These are phyloP conservation scores for Aspergillus indologenus DNA, from an alignment of 495 filamentous ascomycete species.

Conservation along the genomic window DNA sequence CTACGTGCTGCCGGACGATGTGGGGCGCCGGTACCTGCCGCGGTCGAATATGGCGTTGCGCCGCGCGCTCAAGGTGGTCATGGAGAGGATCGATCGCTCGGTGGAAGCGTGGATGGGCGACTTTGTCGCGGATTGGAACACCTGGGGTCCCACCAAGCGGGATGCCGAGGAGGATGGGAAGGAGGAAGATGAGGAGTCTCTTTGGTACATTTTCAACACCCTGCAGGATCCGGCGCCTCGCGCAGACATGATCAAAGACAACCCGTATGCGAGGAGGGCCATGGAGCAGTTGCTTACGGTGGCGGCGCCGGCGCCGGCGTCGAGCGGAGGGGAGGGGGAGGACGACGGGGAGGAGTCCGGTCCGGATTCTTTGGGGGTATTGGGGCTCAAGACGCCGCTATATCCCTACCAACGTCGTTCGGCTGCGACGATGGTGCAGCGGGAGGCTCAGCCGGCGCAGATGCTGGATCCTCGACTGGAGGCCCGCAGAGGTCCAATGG, in stretches of 20 bases:
- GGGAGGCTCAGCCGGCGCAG: constrained; percentile 63
- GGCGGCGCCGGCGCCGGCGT: not conserved
- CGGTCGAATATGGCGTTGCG: constrained; percentile 40
- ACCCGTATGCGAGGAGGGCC: constrained; percentile 51
- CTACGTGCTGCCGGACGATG: constrained; percentile 66
- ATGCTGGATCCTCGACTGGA: constrained; percentile 73
- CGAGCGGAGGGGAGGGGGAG: not conserved
- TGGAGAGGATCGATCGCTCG: constrained; percentile 58
- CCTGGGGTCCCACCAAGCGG: not conserved
- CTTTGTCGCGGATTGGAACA: not conserved
- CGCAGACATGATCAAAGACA: constrained; percentile 48
- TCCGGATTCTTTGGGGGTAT: constrained; percentile 36
- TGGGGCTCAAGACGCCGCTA: constrained; percentile 63
- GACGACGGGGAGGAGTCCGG: not conserved
- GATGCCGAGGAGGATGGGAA: not conserved
- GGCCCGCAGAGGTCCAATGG: constrained; percentile 53
- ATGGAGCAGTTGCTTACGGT: constrained; percentile 58
- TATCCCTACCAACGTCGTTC: constrained; percentile 81
- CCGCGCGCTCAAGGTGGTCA: constrained; percentile 46
- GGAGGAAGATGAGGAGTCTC: constrained; percentile 50
- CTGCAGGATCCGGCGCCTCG: constrained; percentile 67
- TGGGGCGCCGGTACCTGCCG: constrained; percentile 48
- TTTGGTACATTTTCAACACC: constrained; percentile 86
- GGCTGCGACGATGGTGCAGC: constrained; percentile 81
- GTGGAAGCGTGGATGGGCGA: constrained; percentile 54